Conservation (phyloP, 805 yeast species). For the Hanseniaspora nectarophila region DNA sequence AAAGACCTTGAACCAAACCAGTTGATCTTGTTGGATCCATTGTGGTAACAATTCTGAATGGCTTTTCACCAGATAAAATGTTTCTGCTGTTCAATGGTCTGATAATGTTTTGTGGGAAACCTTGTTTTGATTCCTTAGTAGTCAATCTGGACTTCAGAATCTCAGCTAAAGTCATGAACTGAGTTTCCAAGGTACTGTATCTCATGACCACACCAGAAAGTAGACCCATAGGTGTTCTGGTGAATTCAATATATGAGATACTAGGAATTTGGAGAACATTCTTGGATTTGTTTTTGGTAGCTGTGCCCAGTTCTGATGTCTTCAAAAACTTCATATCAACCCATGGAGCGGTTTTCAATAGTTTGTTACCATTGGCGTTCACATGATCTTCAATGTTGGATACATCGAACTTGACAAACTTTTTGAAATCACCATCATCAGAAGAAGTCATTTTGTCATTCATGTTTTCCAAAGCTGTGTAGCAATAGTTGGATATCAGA, state of each 20-base stretch:
- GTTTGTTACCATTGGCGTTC: conserved; percentile 18
- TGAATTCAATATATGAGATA: conserved; percentile 85
- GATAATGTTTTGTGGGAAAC: conserved; percentile 37
- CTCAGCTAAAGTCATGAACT: conserved; percentile 63
- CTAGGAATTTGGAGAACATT: conserved; percentile 58
- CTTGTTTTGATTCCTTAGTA: conserved; percentile 34
- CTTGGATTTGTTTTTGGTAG: conserved; percentile 38
- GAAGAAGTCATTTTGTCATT: conserved; percentile 29
- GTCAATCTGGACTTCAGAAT: conserved; percentile 56
- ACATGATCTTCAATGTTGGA: conserved; percentile 5
- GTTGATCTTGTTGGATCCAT: conserved; percentile 67
- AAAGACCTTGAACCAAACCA: conserved; percentile 71
- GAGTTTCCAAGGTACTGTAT: conserved; percentile 77
- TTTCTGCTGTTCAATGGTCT: conserved; percentile 31
- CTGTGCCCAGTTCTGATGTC: conserved; percentile 76
- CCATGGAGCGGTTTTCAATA: conserved; percentile 26
- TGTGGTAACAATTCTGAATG: conserved; percentile 49
- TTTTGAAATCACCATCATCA: conserved; percentile 50
- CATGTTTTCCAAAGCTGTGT: conserved; percentile 59
- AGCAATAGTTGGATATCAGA: conserved; percentile 67
- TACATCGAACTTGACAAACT: conserved; percentile 48
- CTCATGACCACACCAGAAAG: conserved; percentile 86
- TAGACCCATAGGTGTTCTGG: conserved; percentile 82
- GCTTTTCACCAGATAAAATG: conserved; percentile 27
- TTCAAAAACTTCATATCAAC: conserved; percentile 34